Evolutionary conservation across 768 basidiomycete species (phyloP).

Genomic region (Cubamyces sp.): DNA sequence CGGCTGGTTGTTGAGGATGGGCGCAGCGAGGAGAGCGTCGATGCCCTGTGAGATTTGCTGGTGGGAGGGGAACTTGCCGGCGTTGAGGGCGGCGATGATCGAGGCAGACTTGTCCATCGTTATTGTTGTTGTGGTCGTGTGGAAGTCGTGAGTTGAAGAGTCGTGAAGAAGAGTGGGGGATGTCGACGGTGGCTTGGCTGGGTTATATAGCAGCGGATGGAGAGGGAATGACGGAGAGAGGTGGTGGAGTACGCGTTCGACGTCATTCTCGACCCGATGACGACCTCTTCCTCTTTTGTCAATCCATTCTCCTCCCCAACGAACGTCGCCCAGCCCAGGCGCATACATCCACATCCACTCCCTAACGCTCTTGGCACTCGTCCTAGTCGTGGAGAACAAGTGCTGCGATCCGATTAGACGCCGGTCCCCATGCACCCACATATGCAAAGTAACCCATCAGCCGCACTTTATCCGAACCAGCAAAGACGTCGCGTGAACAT

Average conservation of each 20-base stretch:
- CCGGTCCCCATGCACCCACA: conserved; percentile 5
- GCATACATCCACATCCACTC: not conserved
- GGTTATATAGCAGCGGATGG: conserved; percentile 2
- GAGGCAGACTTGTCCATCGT: conserved; percentile 67
- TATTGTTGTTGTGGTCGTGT: not conserved
- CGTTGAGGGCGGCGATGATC: conserved; percentile 67
- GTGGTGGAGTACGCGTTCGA: not conserved
- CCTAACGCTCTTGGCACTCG: not conserved
- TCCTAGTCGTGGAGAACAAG: not conserved
- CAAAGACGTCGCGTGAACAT: conserved; percentile 11
- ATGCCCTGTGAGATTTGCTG: conserved; percentile 56
- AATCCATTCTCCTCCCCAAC: not conserved
- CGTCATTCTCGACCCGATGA: conserved; percentile 7
- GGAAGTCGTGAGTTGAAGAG: not conserved
- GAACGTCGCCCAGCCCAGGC: too few species aligned
- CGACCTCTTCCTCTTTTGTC: not conserved
- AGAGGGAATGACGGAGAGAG: not conserved
- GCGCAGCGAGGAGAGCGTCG: conserved; percentile 56
- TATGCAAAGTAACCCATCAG: too few species aligned
- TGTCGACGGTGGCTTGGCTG: not conserved
- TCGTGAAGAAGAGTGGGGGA: not conserved
- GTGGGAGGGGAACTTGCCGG: conserved; percentile 71
- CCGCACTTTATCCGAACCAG: not conserved
- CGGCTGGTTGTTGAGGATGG: conserved; percentile 51
- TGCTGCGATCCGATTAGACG: not conserved